Base-by-base conservation (phyloP, 2,329 filamentous ascomycete genomes). In the Alternaria arbusti region DNA sequence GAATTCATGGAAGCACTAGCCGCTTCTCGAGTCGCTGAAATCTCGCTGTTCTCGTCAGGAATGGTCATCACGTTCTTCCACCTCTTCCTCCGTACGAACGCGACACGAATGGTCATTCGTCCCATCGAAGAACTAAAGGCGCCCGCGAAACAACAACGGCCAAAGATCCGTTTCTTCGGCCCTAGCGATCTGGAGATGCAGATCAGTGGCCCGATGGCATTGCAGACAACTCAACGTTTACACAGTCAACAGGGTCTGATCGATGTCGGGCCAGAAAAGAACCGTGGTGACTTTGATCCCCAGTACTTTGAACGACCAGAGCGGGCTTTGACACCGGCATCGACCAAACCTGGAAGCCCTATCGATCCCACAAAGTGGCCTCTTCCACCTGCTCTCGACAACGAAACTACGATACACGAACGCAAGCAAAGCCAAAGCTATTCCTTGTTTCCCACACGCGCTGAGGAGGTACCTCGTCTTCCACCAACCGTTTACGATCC, bases 11-110 rank as follows among this genome's bases (percentile, higher is more conserved):
- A 82, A 26, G 82, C 83, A 77, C 61, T 86, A 47, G 85, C 84
- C 25, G 79, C 89, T 5, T 84, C 87, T 3, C 88, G 90, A 83
- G 86, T 91, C 44, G 88, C 88, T 25, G 86, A 89, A 15, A 87
- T 92, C 7, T 87, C 89, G 3, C 83, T 88, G 15, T 91, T 91
- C 72, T 82, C 90, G 3, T 89, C 89, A 0, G 90, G 90, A 3
- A 79, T 92, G 15, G 84, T 89, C 74, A 89, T 87, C 15, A 88
- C 89, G 5, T 86, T 88, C 15, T 83, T 91, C 23, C 89, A 91
- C 69, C 81, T 92, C 9, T 90, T 91, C 70, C 82, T 92, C 54
- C 86, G 90, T 67, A 88, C 89, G 4, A 90, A 88, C 67, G 87
- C 85, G 13, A 83, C 86, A 12, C 84, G 86, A 12, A 86, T 86